Evolutionary conservation across 805 yeast genomes (phyloP).

Genomic region (Saturnispora quitensis): DNA sequence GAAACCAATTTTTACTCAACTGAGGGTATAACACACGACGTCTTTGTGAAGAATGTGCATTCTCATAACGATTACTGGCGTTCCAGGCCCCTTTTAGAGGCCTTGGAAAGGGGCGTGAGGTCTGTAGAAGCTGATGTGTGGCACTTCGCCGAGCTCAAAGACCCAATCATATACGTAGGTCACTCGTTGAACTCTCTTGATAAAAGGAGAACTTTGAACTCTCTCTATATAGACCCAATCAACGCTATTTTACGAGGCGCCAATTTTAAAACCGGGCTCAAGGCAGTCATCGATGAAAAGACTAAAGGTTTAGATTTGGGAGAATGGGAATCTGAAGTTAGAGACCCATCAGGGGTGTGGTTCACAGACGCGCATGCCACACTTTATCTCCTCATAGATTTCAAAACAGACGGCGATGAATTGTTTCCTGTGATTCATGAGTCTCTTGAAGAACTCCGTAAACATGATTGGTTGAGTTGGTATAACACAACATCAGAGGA

Average conservation of each 20-base stretch:
- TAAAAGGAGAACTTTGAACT: conserved; percentile 36
- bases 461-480: conserved; percentile 41
- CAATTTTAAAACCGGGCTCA: conserved; percentile 27
- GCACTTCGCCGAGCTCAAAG: conserved; percentile 29
- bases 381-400: conserved; percentile 53
- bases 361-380: conserved; percentile 42
- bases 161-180: conserved; percentile 45
- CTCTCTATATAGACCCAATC: conserved; percentile 48
- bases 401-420: conserved; percentile 46
- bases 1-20: conserved; percentile 5
- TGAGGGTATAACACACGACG: conserved; percentile 19
- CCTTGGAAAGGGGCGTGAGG: conserved; percentile 37
- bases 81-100: conserved; percentile 36
- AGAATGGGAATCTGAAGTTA: conserved; percentile 4
- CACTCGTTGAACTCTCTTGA: conserved; percentile 44
- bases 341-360: conserved; percentile 19
- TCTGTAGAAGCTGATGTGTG: conserved; percentile 52
- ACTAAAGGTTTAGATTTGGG: not conserved
- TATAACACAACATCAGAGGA: conserved; percentile 30
- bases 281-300: conserved; percentile 14
- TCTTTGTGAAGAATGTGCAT: conserved; percentile 30
- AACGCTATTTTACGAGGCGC: conserved; percentile 37
- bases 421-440: conserved; percentile 39
- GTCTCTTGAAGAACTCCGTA: conserved; percentile 39
- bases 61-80: conserved; percentile 57